Conservation (phyloP, 192 early-diverging fungal species). For the Coemansia sp. region DNA sequence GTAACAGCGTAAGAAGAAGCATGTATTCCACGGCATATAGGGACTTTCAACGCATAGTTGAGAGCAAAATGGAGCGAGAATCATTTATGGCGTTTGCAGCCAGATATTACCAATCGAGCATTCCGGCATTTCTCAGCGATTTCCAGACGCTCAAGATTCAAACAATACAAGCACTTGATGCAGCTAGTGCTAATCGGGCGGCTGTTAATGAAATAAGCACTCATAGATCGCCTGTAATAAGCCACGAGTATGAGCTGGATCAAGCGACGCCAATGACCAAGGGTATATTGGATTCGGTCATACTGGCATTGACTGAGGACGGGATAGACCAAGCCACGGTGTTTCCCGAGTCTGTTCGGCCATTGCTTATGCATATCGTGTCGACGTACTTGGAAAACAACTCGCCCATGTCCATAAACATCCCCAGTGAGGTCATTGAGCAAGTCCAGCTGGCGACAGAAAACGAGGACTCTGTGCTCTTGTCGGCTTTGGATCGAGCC, state of each 20-base stretch:
- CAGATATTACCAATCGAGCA: constrained; percentile 20
- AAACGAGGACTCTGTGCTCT: constrained; percentile 16
- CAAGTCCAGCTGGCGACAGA: constrained; percentile 22
- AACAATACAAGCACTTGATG: constrained; percentile 21
- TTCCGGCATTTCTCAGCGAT: constrained; percentile 29
- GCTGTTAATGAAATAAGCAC: too few relatives aligned
- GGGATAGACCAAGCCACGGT: constrained; percentile 17
- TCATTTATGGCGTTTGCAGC: constrained; percentile 21
- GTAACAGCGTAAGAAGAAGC: constrained; percentile 19
- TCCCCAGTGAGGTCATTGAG: constrained; percentile 17
- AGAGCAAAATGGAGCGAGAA: constrained; percentile 11
- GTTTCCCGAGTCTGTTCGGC: constrained; percentile 33
- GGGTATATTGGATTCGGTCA: constrained; percentile 40
- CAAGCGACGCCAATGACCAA: constrained; percentile 37
- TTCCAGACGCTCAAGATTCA: constrained; percentile 39
- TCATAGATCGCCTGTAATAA: too few relatives aligned
- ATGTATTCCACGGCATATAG: constrained; percentile 20
- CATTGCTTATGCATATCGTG: constrained; percentile 17
- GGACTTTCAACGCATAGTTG: constrained; percentile 22
- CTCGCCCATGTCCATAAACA: constrained; percentile 32
- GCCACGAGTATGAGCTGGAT: too few relatives aligned
- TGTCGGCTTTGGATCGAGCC: constrained; percentile 38
- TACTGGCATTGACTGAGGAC: constrained; percentile 17
- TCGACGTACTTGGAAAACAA: constrained; percentile 22
- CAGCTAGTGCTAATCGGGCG: too few relatives aligned